A percentile compares a stretch with the other conserved stretches of the same genome.
Conservation (phyloP, 768 basidiomycete genomes). For the Erythrobasidium yunnanense region DNA sequence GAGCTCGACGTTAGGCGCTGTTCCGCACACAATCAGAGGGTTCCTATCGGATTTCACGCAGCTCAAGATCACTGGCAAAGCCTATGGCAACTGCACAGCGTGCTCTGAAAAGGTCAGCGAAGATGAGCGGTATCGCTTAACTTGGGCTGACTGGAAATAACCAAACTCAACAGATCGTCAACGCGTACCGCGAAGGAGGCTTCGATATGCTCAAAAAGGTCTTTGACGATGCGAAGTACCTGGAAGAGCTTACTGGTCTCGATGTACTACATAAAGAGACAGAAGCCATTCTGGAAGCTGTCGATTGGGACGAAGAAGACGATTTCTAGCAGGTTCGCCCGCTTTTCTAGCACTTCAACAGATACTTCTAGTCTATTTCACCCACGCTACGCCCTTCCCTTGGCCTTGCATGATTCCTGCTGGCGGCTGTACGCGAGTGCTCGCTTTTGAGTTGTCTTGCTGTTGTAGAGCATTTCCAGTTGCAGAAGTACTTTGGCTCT, state of each 20-base stretch:
- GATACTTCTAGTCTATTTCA: too few relatives aligned
- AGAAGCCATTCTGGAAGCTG: constrained; percentile 56
- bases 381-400: too few relatives aligned
- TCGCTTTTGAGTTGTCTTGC: too few relatives aligned
- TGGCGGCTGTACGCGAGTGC: too few relatives aligned
- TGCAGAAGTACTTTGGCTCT: too few relatives aligned
- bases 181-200: constrained; percentile 70
- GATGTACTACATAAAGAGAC: constrained; percentile 66
- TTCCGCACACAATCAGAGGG: constrained; percentile 89
- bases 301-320: constrained; percentile 56
- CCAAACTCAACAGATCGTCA: constrained; percentile 52
- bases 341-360: too few relatives aligned
- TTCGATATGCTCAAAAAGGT: constrained; percentile 67
- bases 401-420: too few relatives aligned
- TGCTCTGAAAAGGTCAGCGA: constrained; percentile 63
- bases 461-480: too few relatives aligned
- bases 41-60: constrained; percentile 77
- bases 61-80: constrained; percentile 70
- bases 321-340: too few relatives aligned
- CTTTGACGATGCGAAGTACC: constrained; percentile 67
- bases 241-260: constrained; percentile 66
- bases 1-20: constrained; percentile 58
- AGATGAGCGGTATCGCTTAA: not conserved
- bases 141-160: not conserved
- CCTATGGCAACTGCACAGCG: constrained; percentile 78